phyloP scores from a whole-genome alignment of 2,329 filamentous ascomycete species.

The Apiospora saccharicola region DNA sequence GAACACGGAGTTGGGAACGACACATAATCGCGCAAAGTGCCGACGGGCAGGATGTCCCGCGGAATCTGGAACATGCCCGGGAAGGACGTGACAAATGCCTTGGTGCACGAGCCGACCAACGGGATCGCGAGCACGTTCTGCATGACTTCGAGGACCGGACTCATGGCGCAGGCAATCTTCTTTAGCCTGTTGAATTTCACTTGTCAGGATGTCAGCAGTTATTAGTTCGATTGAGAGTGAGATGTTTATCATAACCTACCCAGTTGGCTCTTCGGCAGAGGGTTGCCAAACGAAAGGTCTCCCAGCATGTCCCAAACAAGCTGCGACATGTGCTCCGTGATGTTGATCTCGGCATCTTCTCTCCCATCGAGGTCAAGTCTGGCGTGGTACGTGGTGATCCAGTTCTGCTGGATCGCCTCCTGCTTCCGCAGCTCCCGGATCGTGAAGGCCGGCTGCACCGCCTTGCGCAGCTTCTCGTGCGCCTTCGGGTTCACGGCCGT shows the following conservation, averaged over 20 bases:
- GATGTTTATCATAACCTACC: slow-evolving; percentile 5
- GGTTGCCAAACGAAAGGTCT: slow-evolving; percentile 13
- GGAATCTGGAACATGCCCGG: neutral
- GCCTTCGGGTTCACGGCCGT: neutral
- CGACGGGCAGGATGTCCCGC: neutral
- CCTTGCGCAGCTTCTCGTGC: neutral
- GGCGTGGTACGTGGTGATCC: neutral
- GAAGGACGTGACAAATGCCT: neutral
- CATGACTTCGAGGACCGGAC: slow-evolving; percentile 15
- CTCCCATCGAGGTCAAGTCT: neutral
- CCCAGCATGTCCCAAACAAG: slow-evolving; percentile 3
- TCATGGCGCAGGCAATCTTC: slow-evolving; percentile 1
- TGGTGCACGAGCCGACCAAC: neutral
- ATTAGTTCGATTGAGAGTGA: too few species aligned
- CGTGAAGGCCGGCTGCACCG: slow-evolving; percentile 13
- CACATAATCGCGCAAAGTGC: neutral
- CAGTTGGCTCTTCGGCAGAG: neutral
- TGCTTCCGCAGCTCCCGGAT: slow-evolving; percentile 3
- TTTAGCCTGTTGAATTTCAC: neutral
- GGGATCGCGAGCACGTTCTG: slow-evolving; percentile 3
- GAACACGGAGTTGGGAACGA: too few species aligned
- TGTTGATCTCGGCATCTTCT: neutral
- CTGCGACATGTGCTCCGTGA: neutral
- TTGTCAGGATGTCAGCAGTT: neutral
- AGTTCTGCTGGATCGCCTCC: slow-evolving; percentile 11